Conservation (phyloP, 805 yeast genomes). For the Ogataea saltuana region DNA sequence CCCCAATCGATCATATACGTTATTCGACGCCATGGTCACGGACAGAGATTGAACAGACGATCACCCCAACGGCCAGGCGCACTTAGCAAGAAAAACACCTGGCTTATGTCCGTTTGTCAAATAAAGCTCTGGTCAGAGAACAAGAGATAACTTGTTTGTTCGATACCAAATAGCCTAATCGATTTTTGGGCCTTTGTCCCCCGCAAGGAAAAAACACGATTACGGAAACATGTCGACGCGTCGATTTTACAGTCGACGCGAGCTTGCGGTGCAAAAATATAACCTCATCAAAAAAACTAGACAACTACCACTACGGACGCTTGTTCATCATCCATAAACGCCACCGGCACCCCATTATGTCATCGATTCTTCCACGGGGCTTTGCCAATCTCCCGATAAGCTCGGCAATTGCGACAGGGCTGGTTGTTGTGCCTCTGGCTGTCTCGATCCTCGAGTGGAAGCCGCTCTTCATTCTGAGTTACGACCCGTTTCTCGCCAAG, state of each 20-base stretch:
- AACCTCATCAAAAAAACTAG: background rate
- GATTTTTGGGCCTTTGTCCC: conserved; percentile 1
- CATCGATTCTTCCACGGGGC: conserved; percentile 35
- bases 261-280: background rate
- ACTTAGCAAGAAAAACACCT: too few relatives aligned
- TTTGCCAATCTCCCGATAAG: conserved; percentile 42
- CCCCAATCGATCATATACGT: conserved; percentile 21
- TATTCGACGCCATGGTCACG: background rate
- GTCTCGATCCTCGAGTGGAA: conserved; percentile 48
- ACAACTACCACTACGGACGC: too few relatives aligned
- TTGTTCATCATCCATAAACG: too few relatives aligned
- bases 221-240: too few relatives aligned
- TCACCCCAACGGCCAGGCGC: too few relatives aligned
- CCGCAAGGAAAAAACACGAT: too few relatives aligned
- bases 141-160: too few relatives aligned
- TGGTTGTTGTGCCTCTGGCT: conserved; percentile 41
- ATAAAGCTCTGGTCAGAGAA: too few relatives aligned
- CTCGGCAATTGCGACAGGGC: conserved; percentile 35
- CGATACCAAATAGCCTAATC: background rate
- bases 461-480: conserved; percentile 42
- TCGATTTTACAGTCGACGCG: conserved; percentile 4
- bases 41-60: background rate
- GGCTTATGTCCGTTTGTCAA: too few relatives aligned
- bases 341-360: conserved; percentile 22
- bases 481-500: conserved; percentile 54